These are phyloP conservation scores for Quercus tomentella DNA, from an alignment of 331 rosid species.

Conservation along the genomic window DNA sequence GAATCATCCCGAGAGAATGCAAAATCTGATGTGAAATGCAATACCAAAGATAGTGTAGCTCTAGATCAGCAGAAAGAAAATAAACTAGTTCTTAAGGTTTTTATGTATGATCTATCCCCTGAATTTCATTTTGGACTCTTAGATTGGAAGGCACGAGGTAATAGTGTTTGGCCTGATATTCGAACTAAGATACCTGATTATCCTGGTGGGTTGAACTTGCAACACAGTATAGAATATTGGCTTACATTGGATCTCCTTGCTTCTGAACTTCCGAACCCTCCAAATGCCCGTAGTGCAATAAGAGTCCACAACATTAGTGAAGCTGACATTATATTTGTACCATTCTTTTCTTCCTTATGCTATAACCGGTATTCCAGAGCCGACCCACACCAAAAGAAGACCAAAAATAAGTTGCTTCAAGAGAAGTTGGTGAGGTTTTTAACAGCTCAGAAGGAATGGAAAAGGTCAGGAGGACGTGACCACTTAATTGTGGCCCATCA, in stretches of 20 bases:
- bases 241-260: constrained; percentile 76
- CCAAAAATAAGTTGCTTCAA: constrained; percentile 52
- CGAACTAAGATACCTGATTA: constrained; percentile 35
- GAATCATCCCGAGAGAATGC: neutral
- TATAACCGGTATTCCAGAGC: constrained; percentile 51
- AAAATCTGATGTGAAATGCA: constrained; percentile 21
- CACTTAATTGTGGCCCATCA: constrained; percentile 85
- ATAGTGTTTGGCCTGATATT: constrained; percentile 68
- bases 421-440: constrained; percentile 52
- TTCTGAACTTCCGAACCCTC: constrained; percentile 40
- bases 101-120: constrained; percentile 71
- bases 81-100: constrained; percentile 39
- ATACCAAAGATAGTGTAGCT: neutral
- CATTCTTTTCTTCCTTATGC: constrained; percentile 79
- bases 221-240: constrained; percentile 91
- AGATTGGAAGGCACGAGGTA: constrained; percentile 48
- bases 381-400: constrained; percentile 33
- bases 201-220: constrained; percentile 80
- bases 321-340: constrained; percentile 71
- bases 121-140: constrained; percentile 75
- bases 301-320: constrained; percentile 65
- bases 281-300: constrained; percentile 27
- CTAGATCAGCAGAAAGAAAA: constrained; percentile 9
- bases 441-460: constrained; percentile 64
- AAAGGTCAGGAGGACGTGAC: constrained; percentile 63